Conservation (phyloP, 2,329 filamentous ascomycete genomes). For the Cladosporium colombiae region DNA sequence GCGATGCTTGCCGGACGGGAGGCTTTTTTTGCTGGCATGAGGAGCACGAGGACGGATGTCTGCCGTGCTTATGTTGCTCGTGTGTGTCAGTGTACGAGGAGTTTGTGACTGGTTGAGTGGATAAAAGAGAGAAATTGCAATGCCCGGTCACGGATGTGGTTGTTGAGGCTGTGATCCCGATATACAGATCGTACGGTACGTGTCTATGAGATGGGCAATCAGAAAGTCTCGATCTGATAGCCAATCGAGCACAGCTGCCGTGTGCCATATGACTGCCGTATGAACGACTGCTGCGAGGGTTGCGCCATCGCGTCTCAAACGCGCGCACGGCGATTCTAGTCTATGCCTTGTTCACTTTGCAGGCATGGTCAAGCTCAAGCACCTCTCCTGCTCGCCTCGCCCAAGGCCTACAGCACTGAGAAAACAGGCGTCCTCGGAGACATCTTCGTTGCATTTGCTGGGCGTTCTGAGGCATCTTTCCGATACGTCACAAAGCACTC, state of each 20-base stretch:
- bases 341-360: not conserved
- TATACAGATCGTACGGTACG: not conserved
- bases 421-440: not conserved
- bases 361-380: not conserved
- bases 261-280: not conserved
- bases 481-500: slow-evolving; percentile 15
- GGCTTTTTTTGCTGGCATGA: not conserved
- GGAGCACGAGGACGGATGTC: slow-evolving; percentile 3
- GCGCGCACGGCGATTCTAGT: not conserved
- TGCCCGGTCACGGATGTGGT: not conserved
- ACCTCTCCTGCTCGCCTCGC: not conserved
- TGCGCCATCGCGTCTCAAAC: slow-evolving; percentile 6
- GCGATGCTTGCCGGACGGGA: not conserved
- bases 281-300: not conserved
- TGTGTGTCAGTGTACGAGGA: not conserved
- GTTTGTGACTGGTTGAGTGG: not conserved
- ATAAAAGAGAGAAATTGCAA: not conserved
- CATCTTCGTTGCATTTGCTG: not conserved
- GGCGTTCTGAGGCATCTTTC: not conserved
- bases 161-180: not conserved
- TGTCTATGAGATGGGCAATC: not conserved
- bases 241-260: not conserved
- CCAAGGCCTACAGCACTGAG: not conserved
- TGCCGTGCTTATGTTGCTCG: slow-evolving; percentile 9
- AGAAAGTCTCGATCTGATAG: not conserved